Evolutionary conservation across 257 asterid genomes (phyloP).

Genomic region (Nicotiana knightiana): DNA sequence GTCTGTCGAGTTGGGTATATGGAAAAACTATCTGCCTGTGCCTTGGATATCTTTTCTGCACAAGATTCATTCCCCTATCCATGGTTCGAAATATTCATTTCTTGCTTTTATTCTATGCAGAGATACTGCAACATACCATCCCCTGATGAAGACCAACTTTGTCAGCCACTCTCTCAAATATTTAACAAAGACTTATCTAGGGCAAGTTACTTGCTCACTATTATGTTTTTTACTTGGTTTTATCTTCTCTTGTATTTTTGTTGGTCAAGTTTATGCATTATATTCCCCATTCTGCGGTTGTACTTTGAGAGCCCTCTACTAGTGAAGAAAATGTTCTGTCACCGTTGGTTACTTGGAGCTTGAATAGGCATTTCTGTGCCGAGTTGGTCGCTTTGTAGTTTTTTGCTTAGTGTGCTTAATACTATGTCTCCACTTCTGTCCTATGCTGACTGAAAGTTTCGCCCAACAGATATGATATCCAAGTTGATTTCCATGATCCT

Average conservation of each 20-base stretch:
- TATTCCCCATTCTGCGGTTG: background rate
- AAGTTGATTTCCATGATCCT: constrained; percentile 43
- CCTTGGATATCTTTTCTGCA: background rate
- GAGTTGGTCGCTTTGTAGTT: background rate
- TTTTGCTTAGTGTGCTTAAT: background rate
- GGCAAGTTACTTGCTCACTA: constrained; percentile 31
- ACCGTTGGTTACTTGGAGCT: background rate
- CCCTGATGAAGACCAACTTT: constrained; percentile 53
- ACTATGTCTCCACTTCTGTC: background rate
- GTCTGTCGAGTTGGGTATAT: background rate
- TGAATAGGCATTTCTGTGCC: background rate
- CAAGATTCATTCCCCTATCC: background rate
- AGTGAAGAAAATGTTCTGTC: background rate
- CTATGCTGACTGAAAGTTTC: background rate
- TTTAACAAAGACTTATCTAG: constrained; percentile 45
- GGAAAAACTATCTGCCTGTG: background rate
- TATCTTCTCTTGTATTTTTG: background rate
- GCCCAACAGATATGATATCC: constrained; percentile 38
- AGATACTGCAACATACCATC: constrained; percentile 52
- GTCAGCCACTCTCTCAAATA: constrained; percentile 55
- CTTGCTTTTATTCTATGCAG: constrained; percentile 22
- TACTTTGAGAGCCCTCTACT: background rate
- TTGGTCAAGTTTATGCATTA: background rate
- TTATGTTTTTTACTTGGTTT: background rate
- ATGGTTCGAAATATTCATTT: background rate